Evolutionary conservation across 2,329 filamentous ascomycete species (phyloP).

Genomic region (Cryphonectria naterciae): DNA sequence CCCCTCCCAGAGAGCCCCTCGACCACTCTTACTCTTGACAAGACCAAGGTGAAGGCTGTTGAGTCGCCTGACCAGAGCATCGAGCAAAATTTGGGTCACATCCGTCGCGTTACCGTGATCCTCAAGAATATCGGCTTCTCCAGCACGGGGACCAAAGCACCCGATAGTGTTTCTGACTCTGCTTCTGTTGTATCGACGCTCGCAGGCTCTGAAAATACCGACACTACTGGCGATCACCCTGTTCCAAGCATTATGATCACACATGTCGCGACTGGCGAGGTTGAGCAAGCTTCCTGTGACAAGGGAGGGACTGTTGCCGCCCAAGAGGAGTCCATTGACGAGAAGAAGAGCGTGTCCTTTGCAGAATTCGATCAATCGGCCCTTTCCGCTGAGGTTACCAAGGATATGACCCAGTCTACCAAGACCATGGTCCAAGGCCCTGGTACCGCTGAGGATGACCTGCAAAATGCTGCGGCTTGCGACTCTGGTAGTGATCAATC

Average conservation of each 20-base stretch:
- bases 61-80: background rate
- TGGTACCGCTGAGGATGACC: background rate
- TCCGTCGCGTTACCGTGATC: background rate
- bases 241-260: background rate
- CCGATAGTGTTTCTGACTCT: background rate
- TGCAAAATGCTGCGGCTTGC: no score
- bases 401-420: background rate
- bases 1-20: constrained; percentile 15
- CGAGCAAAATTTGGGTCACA: background rate
- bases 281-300: background rate
- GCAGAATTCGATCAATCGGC: background rate
- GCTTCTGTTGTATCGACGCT: background rate
- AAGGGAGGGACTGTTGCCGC: background rate
- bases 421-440: background rate
- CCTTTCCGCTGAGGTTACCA: background rate
- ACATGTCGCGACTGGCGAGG: background rate
- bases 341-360: background rate
- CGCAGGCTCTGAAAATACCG: background rate
- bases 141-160: background rate
- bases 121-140: background rate
- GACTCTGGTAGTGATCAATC: background rate
- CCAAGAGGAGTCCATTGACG: background rate
- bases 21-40: background rate
- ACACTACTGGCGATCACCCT: background rate
- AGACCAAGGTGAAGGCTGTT: background rate